Base-by-base conservation (phyloP, 768 basidiomycete genomes). In the Rubroboletus pulcherrimus region DNA sequence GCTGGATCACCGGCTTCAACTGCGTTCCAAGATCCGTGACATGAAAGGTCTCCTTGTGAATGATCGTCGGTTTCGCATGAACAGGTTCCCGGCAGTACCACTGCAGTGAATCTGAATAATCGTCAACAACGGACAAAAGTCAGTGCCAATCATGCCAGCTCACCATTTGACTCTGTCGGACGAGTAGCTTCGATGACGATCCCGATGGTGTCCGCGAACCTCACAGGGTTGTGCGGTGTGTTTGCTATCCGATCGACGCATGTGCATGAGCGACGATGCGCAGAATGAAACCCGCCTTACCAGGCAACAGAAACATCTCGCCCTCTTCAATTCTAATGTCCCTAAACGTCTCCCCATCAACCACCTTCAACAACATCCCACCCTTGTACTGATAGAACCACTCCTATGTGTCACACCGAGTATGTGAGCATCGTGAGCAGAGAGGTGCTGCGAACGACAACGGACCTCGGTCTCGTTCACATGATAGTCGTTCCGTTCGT, bases 381-480 rank as follows among this genome's bases (percentile, higher is more conserved):
- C 96, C 96, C 70, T 94, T 93, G 76, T 95, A 79, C 68, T 99
- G 96, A 73, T 94, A 98, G 73, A 98, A 98, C 95, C 94, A 98
- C 73, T 98, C 96, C 89, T 93, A 15, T 11, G 41, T 39, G 42
- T 34, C 6, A 26, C 3, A n/a, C 17, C 39, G 29, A 2, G 15
- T 34, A 15, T 7, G 5, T 63, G 49, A 58, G 31, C 14, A 5
- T 30, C 4, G 6, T 38, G 19, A 3, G 11, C 4, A 35, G 26
- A 33, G 33, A 59, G n/a, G 44, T 17, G 15, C n/a, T 8, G 12
- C 26, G 30, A 8, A 33, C 2, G 17, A 15, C 15, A 7, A 57
- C 76, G 43, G 46, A 87, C 89, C 80, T 97, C 93, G 1, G 95
- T 98, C 73, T 97, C 86, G 69, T 98, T 98, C 41, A 97, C 74